phyloP scores from a whole-genome alignment of 2,329 filamentous ascomycete species.

The Setomelanomma holmii region DNA sequence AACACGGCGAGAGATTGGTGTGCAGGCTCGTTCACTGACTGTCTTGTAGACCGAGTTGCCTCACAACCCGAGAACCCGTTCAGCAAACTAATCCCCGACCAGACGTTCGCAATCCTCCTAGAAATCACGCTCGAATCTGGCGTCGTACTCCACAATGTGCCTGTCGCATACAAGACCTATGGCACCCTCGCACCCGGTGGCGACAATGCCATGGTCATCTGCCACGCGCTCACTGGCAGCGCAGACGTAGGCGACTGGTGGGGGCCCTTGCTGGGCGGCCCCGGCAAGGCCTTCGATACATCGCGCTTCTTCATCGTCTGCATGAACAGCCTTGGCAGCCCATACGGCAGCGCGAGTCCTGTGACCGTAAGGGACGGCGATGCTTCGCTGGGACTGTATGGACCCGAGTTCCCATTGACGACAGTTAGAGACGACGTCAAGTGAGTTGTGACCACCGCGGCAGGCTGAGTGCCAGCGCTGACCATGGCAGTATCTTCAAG shows the following conservation, averaged over 20 bases:
- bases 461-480: slow-evolving; percentile 10
- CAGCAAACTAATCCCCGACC: slow-evolving; percentile 82
- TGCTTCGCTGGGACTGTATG: slow-evolving; percentile 76
- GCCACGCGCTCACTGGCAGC: slow-evolving; percentile 84
- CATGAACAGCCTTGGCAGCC: slow-evolving; percentile 84
- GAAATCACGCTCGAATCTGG: slow-evolving; percentile 94
- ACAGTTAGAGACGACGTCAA: slow-evolving; percentile 96
- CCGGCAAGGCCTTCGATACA: slow-evolving; percentile 80
- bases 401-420: slow-evolving; percentile 94
- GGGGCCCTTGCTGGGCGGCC: slow-evolving; percentile 80
- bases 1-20: slow-evolving; percentile 14
- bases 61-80: slow-evolving; percentile 92
- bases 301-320: slow-evolving; percentile 86
- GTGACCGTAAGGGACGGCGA: slow-evolving; percentile 89
- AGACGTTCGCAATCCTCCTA: slow-evolving; percentile 85
- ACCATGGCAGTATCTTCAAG: slow-evolving; percentile 70
- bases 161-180: slow-evolving; percentile 69
- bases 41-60: slow-evolving; percentile 41
- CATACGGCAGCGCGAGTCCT: slow-evolving; percentile 86
- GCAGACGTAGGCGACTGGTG: slow-evolving; percentile 89
- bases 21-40: slow-evolving; percentile 29
- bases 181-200: slow-evolving; percentile 62
- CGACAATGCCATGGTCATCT: slow-evolving; percentile 73
- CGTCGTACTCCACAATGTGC: slow-evolving; percentile 77
- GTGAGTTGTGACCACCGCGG: slow-evolving; percentile 58